Evolutionary conservation across 1,284 basidiomycete species (phyloP).

Genomic region (Ganoderma leucocontextum): DNA sequence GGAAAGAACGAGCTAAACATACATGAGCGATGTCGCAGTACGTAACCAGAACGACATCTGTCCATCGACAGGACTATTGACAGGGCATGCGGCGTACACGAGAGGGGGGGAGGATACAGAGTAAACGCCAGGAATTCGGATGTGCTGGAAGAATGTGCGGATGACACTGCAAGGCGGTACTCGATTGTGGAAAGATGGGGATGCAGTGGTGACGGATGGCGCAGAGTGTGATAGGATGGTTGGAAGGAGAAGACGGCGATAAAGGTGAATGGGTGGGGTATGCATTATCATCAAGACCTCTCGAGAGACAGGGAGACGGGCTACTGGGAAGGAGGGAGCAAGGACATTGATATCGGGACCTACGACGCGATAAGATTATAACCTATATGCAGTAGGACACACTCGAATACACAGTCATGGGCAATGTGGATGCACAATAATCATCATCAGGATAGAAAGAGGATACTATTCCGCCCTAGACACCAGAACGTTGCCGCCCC

Average conservation of each 20-base stretch:
- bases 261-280: neutral
- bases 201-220: neutral
- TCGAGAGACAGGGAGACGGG: neutral
- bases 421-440: slow-evolving; percentile 11
- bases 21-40: slow-evolving; percentile 15
- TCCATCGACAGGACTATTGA: slow-evolving; percentile 20
- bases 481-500: neutral
- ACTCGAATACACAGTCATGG: slow-evolving; percentile 25
- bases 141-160: neutral
- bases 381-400: slow-evolving; percentile 32
- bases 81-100: slow-evolving; percentile 3
- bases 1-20: slow-evolving; percentile 19
- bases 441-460: slow-evolving; percentile 13
- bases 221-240: neutral
- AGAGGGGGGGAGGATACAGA: slow-evolving; percentile 1
- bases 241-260: neutral
- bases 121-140: neutral
- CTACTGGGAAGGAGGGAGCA: too few relatives aligned
- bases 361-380: slow-evolving; percentile 24
- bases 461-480: neutral
- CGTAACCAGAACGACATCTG: slow-evolving; percentile 22
- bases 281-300: slow-evolving; percentile 12
- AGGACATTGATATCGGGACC: slow-evolving; percentile 1
- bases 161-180: neutral
- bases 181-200: neutral